A percentile compares a stretch with the other conserved stretches of the same genome.
phyloP scores from a whole-genome alignment of 2,329 filamentous ascomycete genomes.

The Zelopaecilomyces penicillatus region DNA sequence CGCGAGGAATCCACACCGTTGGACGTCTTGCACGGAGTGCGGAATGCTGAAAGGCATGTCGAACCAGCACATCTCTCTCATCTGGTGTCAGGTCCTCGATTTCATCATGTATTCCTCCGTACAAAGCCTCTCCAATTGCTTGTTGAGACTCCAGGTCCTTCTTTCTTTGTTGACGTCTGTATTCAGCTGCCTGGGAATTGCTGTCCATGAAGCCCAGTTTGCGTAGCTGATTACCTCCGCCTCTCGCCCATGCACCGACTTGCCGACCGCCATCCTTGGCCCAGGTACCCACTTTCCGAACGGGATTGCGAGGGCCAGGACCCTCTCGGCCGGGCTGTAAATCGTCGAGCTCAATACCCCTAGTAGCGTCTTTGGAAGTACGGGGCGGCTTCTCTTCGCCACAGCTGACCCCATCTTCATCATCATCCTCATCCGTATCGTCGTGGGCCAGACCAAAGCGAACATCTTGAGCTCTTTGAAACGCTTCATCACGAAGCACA shows the following conservation, averaged over 20 bases:
- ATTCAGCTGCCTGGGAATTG: constrained; percentile 35
- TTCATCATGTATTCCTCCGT: constrained; percentile 81
- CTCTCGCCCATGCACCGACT: constrained; percentile 29
- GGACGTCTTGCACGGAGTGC: constrained; percentile 78
- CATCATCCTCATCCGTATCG: constrained; percentile 41
- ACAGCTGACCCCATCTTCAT: constrained; percentile 31
- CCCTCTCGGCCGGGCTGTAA: constrained; percentile 16
- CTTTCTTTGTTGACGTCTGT: constrained; percentile 39
- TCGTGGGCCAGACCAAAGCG: constrained; percentile 55
- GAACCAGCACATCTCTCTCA: constrained; percentile 76
- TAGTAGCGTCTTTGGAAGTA: constrained; percentile 26
- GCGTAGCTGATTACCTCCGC: constrained; percentile 40
- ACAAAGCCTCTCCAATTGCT: constrained; percentile 71
- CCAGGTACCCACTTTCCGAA: constrained; percentile 40
- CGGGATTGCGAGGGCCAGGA: constrained; percentile 32
- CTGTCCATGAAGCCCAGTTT: constrained; percentile 29
- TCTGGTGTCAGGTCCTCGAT: constrained; percentile 89
- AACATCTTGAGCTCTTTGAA: constrained; percentile 67
- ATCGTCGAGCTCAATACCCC: constrained; percentile 32
- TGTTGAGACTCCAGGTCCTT: constrained; percentile 65
- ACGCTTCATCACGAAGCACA: constrained; percentile 80
- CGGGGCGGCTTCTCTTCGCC: constrained; percentile 21
- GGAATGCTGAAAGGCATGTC: constrained; percentile 82
- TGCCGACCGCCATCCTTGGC: constrained; percentile 26
- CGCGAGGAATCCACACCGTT: constrained; percentile 87